phyloP scores from a whole-genome alignment of 1,284 basidiomycete genomes.

The Kwoniella shivajii region DNA sequence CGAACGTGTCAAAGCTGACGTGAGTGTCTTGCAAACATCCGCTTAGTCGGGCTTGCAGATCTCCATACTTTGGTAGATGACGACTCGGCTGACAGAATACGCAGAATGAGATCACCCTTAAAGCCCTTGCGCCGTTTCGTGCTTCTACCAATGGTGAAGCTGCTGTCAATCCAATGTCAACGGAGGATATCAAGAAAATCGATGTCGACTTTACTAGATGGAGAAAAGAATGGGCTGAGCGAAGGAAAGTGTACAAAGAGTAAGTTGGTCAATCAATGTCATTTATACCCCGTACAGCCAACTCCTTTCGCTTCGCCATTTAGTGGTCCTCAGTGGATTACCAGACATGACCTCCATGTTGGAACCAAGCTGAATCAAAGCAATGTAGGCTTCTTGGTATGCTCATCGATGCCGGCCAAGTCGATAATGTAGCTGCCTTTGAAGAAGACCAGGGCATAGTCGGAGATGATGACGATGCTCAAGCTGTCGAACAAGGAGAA shows the following conservation, averaged over 20 bases:
- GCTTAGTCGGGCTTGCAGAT: background rate
- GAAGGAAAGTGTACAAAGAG: conserved; percentile 51
- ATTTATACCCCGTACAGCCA: background rate
- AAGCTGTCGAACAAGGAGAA: conserved; percentile 44
- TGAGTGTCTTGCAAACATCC: conserved; percentile 18
- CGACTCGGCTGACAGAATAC: no score
- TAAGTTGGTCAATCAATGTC: conserved; percentile 20
- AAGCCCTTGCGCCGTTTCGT: conserved; percentile 34
- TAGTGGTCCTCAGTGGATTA: no score
- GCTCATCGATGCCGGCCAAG: conserved; percentile 32
- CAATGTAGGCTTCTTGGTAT: conserved; percentile 35
- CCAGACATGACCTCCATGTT: no score
- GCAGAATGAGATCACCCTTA: conserved; percentile 38
- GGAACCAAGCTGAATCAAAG: background rate
- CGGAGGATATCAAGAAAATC: conserved; percentile 44
- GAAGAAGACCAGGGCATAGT: conserved; percentile 50
- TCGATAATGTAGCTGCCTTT: conserved; percentile 29
- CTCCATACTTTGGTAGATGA: no score
- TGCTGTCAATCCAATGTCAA: conserved; percentile 29
- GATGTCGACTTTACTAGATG: conserved; percentile 48
- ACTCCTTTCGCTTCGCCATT: no score
- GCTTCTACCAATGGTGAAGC: conserved; percentile 18
- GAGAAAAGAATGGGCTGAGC: conserved; percentile 50
- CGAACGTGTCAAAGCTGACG: conserved; percentile 38
- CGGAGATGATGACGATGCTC: conserved; percentile 43